Base-by-base conservation (phyloP, 2,329 filamentous ascomycete species). In the Talaromyces sp. region DNA sequence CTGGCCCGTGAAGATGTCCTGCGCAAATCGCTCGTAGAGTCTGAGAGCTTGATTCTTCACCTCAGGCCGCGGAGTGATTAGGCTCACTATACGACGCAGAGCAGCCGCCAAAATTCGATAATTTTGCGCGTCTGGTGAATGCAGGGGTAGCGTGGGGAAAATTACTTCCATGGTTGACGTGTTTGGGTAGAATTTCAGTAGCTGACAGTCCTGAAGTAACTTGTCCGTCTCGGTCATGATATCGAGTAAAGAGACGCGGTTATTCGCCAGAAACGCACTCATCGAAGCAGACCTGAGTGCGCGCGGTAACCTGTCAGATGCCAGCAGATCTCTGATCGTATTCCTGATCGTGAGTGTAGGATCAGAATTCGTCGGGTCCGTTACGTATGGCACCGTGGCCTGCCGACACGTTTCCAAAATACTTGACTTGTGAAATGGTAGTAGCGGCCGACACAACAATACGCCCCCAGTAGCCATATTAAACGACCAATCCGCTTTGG, bases 281-380 rank as follows among this genome's bases (percentile, higher is more conserved):
- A 97, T 82, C 0, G 86, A 82, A 0, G 84, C 79, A 63, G 88
- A 87, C 67, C 86, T 86, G 2, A 98, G 78, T 0, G 93, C 92
- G 10, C 75, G 75, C 0, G 95, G 94, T 3, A 98, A 79, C 2
- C 75, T 72, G 65, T 88, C 78, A 4, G 84, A 77, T 31, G 81
- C 78, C 22, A 86, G 82, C 50, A 96, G 75, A 74, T 90, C 80
- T 37, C 94, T 87, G 43, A 97, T 82, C 0, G 94, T 88, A 72
- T 99, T 99, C 43, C 95, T 86, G 52, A 84, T 78, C 0, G 95
- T 97, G 66, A 96, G 79, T 0, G 89, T 92, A 9, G 82, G 84
- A 71, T 97, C 90, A 17, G 82, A 77, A 73, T 99, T 99, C 1
- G 93, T 97, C 49, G 82, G 80, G 74, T 99, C 95, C 74, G 95